These are phyloP conservation scores for Parachaetomium inaequale DNA, from an alignment of 495 filamentous ascomycete genomes.

Conservation along the genomic window DNA sequence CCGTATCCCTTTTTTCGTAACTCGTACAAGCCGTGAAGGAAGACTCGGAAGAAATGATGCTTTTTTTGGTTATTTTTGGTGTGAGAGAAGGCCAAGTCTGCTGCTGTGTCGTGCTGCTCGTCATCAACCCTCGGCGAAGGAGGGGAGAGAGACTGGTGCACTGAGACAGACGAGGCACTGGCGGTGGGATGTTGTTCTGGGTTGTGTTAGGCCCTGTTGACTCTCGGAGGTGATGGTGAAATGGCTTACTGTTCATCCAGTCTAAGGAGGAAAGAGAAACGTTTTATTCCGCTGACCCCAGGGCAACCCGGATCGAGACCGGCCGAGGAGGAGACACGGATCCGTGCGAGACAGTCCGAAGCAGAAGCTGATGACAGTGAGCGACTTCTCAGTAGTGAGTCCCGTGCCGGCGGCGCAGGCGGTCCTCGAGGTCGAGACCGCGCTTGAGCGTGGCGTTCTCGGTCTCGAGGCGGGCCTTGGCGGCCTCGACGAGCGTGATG, in stretches of 20 bases:
- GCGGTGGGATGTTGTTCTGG: background rate
- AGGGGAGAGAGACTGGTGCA: background rate
- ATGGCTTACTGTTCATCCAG: no score
- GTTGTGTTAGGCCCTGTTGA: no score
- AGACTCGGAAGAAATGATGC: background rate
- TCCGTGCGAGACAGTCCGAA: no score
- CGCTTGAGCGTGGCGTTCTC: conserved; percentile 20
- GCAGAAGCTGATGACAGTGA: background rate
- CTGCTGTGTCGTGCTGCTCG: background rate
- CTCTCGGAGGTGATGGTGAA: no score
- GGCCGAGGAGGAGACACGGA: no score
- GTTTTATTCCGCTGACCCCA: no score
- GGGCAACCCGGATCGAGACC: no score
- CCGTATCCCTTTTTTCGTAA: background rate
- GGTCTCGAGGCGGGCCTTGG: background rate
- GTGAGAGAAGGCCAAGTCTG: no score
- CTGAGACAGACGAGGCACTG: background rate
- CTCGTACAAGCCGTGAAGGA: conserved; percentile 1
- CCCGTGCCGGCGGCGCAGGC: conserved; percentile 9
- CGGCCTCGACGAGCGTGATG: conserved; percentile 4
- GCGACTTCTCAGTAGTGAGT: background rate
- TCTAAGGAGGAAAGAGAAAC: no score
- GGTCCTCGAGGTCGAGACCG: conserved; percentile 6
- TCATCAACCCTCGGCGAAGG: background rate
- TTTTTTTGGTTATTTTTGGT: background rate